These are phyloP conservation scores for Avicennia marina DNA, from an alignment of 257 asterid species.

Conservation along the genomic window DNA sequence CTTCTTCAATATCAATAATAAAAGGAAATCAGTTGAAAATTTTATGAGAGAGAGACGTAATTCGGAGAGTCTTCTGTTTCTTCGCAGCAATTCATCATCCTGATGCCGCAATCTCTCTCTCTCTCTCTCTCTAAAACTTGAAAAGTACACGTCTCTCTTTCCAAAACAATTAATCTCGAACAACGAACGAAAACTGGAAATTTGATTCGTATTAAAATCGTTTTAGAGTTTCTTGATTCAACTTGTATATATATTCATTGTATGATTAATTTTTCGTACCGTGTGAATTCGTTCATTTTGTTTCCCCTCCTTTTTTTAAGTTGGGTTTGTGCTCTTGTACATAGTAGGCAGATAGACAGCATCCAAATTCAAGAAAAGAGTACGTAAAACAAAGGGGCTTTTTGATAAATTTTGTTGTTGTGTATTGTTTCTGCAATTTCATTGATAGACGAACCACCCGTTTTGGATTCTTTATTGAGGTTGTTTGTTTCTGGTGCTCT, in stretches of 20 bases:
- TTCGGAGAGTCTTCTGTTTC: slow-evolving; percentile 27
- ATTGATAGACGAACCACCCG: slow-evolving; percentile 3
- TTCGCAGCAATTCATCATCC: slow-evolving; percentile 48
- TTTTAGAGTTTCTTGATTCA: slow-evolving; percentile 33
- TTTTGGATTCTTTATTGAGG: slow-evolving; percentile 5
- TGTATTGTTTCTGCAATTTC: slow-evolving; percentile 18
- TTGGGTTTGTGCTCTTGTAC: slow-evolving; percentile 30
- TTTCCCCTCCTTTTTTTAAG: not conserved
- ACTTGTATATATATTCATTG: slow-evolving; percentile 33
- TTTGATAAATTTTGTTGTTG: slow-evolving; percentile 47
- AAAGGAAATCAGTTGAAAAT: no score
- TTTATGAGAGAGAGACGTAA: slow-evolving; percentile 45
- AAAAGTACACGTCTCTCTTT: not conserved
- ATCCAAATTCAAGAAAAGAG: slow-evolving; percentile 6
- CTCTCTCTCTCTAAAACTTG: slow-evolving; percentile 9
- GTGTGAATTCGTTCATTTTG: slow-evolving; percentile 24
- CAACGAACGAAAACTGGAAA: no score
- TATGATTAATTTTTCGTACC: slow-evolving; percentile 25
- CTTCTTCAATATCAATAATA: slow-evolving; percentile 5
- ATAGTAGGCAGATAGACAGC: slow-evolving; percentile 13
- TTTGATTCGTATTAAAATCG: slow-evolving; percentile 22
- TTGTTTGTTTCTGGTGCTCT: slow-evolving; percentile 29
- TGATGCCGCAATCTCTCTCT: slow-evolving; percentile 20
- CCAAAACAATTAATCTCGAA: slow-evolving; percentile 10
- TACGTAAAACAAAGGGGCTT: slow-evolving; percentile 41